phyloP scores from a whole-genome alignment of 148 eudicot genomes.

The Rhododendron ovatum region DNA sequence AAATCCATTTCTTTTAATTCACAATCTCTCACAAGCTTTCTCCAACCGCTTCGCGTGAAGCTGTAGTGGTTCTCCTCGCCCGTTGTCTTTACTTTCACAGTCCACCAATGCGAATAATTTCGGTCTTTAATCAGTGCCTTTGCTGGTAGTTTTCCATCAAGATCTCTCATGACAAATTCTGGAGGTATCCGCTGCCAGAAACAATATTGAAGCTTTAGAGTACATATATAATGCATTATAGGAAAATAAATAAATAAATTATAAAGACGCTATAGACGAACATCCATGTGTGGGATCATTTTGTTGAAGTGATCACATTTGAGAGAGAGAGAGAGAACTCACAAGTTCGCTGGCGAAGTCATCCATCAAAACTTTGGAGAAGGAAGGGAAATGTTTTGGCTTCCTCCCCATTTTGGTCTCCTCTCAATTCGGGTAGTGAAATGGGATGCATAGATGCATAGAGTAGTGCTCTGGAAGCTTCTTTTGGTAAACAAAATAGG shows the following conservation, averaged over 20 bases:
- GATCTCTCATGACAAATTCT: not conserved
- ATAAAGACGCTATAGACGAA: no score
- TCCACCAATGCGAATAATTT: not conserved
- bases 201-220: not conserved
- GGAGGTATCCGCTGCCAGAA: not conserved
- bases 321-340: not conserved
- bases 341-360: constrained; percentile 11
- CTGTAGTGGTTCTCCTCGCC: not conserved
- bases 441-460: no score
- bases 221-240: no score
- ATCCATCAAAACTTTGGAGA: constrained; percentile 5
- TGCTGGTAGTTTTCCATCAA: not conserved
- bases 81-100: not conserved
- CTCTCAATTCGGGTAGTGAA: not conserved
- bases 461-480: no score
- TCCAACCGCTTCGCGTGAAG: not conserved
- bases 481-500: no score
- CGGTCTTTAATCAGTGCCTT: not conserved
- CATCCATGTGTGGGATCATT: not conserved
- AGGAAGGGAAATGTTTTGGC: not conserved
- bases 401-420: constrained; percentile 4
- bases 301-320: not conserved
- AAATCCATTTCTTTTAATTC: not conserved
- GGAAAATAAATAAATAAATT: no score
- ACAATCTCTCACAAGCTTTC: not conserved